These are phyloP conservation scores for Botrytis byssoidea DNA, from an alignment of 2,329 filamentous ascomycete genomes.

Conservation along the genomic window DNA sequence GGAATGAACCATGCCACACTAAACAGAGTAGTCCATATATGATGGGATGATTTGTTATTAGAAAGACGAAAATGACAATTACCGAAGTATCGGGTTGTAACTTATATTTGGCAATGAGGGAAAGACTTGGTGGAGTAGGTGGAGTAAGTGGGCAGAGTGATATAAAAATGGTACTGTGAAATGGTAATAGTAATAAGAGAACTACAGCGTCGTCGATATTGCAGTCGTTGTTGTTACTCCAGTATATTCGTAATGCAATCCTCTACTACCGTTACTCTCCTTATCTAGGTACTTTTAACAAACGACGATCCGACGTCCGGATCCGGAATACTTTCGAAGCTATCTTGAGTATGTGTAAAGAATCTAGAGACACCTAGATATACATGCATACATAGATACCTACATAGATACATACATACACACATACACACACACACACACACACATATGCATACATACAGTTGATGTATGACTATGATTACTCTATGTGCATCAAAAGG, in stretches of 20 bases:
- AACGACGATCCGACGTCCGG: constrained; percentile 4
- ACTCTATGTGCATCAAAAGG: background rate
- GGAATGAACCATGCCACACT: background rate
- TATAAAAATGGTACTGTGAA: background rate
- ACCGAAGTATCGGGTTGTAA: constrained; percentile 7
- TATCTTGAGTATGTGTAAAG: background rate
- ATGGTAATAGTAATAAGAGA: background rate
- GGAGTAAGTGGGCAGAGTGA: background rate
- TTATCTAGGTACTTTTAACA: background rate
- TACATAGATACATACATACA: background rate
- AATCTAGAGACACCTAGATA: background rate
- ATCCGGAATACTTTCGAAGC: background rate
- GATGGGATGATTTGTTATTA: background rate
- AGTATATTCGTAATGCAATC: background rate
- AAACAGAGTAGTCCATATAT: background rate
- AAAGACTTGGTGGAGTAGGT: background rate
- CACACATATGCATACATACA: background rate
- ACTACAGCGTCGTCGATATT: background rate
- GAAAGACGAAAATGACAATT: background rate
- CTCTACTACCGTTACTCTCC: background rate
- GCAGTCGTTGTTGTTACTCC: background rate
- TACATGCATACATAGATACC: background rate
- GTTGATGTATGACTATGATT: constrained; percentile 5
- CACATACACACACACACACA: background rate
- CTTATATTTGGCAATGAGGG: background rate